These are phyloP conservation scores for Margaritispora aquatica DNA, from an alignment of 495 filamentous ascomycete genomes.

Conservation along the genomic window DNA sequence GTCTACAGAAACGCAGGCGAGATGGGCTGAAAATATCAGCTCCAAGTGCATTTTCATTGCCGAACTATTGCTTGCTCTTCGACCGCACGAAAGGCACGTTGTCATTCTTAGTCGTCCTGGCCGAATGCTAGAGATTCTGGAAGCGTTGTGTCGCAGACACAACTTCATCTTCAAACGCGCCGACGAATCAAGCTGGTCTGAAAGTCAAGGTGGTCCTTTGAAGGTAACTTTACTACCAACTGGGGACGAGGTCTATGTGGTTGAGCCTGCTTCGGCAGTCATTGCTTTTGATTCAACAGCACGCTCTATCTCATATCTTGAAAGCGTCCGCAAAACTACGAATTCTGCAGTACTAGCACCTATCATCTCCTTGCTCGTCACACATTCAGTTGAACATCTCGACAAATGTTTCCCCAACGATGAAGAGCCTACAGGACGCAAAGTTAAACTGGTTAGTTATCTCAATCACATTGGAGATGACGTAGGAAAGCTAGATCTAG, in stretches of 20 bases:
- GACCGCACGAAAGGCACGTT: slow-evolving; percentile 9
- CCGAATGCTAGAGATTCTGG: slow-evolving; percentile 23
- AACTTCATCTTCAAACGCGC: slow-evolving; percentile 9
- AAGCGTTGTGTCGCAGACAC: slow-evolving; percentile 10
- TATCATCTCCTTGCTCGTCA: slow-evolving; percentile 11
- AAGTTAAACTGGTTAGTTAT: slow-evolving; percentile 9
- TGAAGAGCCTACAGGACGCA: slow-evolving; percentile 9
- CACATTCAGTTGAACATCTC: slow-evolving; percentile 22
- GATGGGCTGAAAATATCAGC: slow-evolving; percentile 22
- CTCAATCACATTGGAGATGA: slow-evolving; percentile 5
- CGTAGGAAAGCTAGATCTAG: slow-evolving; percentile 9
- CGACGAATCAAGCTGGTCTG: slow-evolving; percentile 1
- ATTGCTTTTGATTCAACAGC: slow-evolving; percentile 22
- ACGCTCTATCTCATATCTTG: background rate
- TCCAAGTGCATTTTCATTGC: slow-evolving; percentile 24
- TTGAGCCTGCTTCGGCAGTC: slow-evolving; percentile 13
- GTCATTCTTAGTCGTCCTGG: slow-evolving; percentile 18
- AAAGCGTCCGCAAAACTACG: slow-evolving; percentile 2
- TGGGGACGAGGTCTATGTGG: background rate
- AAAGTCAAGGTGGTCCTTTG: slow-evolving; percentile 3
- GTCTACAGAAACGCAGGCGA: slow-evolving; percentile 7
- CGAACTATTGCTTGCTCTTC: slow-evolving; percentile 11
- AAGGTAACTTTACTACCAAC: slow-evolving; percentile 17
- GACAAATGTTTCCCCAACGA: slow-evolving; percentile 7
- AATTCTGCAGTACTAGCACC: slow-evolving; percentile 5